Base-by-base conservation (phyloP, 2,329 filamentous ascomycete species). In the Myriosclerotinia duriaeana region DNA sequence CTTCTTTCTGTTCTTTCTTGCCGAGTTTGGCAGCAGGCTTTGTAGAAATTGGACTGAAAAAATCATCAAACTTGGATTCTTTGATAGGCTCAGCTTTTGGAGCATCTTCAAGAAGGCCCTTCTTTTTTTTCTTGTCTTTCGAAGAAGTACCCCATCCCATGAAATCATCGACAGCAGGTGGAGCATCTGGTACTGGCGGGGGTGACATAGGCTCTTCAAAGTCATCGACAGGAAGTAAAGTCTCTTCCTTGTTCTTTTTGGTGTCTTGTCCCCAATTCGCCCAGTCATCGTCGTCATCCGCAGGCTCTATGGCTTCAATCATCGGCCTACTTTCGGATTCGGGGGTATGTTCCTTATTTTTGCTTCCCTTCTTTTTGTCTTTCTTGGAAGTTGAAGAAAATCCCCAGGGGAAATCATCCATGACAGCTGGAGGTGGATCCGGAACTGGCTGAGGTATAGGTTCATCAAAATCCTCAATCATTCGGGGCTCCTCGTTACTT, bases 1-100 rank as follows among this genome's bases (percentile, higher is more conserved):
- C 80, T 72, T 83, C 82, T 70, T 82, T 80, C 22, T 80, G 78
- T 71, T 84, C 83, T 68, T 81, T 84, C 70, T 82, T 81, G 73
- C 74, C 80, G 52, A 84, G 75, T 72, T 81, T 83, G 14, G 14
- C 14, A 26, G 34, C 34, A 50, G 58, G 44, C 34, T 83, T 76
- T 5, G 71, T 70, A 44, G 71, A 63, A 3, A 67, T 48, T 11
- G 67, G 66, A 11, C 69, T 72, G 70, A 73, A 75, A n/a, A 69
- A 68, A 15, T 56, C 56, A 38, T 82, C 80, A 20, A 76, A 76
- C 66, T 80, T 80, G 2, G 82, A 80, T 71, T 84, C 83, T 12
- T 56, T 64, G 22, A 46, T 82, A 52, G 83, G 81, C 62, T 78
- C 80, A 70, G 80, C 80, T 66, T 82, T 80, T 69, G 80, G 80